Percentiles rank a stretch among this genome's conserved stretches.
Conservation (phyloP, 129 eudicot genomes). For the Erigeron canadensis region DNA sequence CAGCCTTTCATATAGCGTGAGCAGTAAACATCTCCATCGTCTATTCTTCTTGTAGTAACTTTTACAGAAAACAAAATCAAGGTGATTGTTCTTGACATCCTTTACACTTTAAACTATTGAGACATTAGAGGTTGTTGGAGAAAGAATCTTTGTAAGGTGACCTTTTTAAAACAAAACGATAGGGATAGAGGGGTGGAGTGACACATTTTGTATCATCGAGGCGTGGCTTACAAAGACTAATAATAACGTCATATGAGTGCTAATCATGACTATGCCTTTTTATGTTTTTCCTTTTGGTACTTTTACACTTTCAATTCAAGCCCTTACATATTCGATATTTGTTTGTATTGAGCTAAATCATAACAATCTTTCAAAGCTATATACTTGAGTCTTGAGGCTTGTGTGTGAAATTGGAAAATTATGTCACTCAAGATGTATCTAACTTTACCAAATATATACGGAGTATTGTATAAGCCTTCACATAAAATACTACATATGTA, state of each 20-base stretch:
- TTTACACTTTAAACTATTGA: constrained; percentile 30
- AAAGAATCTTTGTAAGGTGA: constrained; percentile 35
- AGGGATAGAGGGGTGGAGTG: constrained; percentile 30
- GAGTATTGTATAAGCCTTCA: too few species aligned
- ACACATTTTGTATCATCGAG: constrained; percentile 38
- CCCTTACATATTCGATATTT: not conserved
- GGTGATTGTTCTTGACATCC: not conserved
- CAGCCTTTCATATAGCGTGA: too few species aligned
- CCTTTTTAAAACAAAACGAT: constrained; percentile 29
- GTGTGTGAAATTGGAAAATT: too few species aligned
- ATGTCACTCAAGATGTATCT: too few species aligned
- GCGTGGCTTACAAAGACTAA: constrained; percentile 47
- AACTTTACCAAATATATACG: too few species aligned
- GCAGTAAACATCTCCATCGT: not conserved
- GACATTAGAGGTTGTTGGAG: constrained; percentile 30
- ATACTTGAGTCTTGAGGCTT: not conserved
- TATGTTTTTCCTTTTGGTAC: constrained; percentile 5
- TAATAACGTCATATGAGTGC: constrained; percentile 47
- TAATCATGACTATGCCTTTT: constrained; percentile 42
- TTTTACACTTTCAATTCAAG: constrained; percentile 11
- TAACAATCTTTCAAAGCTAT: not conserved
- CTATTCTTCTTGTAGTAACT: not conserved
- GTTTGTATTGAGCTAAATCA: not conserved
- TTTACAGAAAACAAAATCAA: not conserved
- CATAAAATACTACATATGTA: too few species aligned